Evolutionary conservation across 495 filamentous ascomycete species (phyloP).

Genomic region (Hypoxylon cercidicola): DNA sequence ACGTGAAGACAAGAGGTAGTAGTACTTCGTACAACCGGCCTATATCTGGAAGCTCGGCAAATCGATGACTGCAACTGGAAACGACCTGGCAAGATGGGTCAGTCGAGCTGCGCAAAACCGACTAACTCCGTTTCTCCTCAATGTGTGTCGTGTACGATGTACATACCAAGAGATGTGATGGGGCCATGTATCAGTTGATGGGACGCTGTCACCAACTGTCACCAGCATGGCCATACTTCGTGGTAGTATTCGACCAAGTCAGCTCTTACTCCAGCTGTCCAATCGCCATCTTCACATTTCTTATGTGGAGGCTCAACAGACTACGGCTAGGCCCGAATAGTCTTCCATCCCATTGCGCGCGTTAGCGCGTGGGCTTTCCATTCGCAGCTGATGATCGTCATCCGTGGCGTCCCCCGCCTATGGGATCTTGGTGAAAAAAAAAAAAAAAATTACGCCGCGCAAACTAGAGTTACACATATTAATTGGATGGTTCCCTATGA

Average conservation of each 20-base stretch:
- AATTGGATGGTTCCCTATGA: background rate
- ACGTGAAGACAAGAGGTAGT: slow-evolving; percentile 33
- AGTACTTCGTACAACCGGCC: slow-evolving; percentile 28
- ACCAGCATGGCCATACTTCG: slow-evolving; percentile 13
- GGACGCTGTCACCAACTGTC: slow-evolving; percentile 15
- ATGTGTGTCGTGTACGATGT: background rate
- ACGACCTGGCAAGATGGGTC: slow-evolving; percentile 11
- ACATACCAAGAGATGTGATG: slow-evolving; percentile 10
- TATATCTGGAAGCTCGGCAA: slow-evolving; percentile 35
- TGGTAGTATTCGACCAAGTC: slow-evolving; percentile 27
- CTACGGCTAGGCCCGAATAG: slow-evolving; percentile 35
- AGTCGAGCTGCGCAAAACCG: slow-evolving; percentile 6
- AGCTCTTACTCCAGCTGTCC: slow-evolving; percentile 13
- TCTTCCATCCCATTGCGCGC: slow-evolving; percentile 36
- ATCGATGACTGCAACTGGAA: slow-evolving; percentile 15
- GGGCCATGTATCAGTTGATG: slow-evolving; percentile 1
- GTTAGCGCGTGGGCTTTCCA: slow-evolving; percentile 38
- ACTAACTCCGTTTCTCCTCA: slow-evolving; percentile 21
- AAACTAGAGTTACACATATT: background rate
- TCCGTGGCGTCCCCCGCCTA: slow-evolving; percentile 15
- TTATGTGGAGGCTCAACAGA: slow-evolving; percentile 41
- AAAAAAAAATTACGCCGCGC: background rate
- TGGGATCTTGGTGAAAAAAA: slow-evolving; percentile 10
- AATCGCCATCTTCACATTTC: slow-evolving; percentile 19
- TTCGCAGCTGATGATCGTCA: slow-evolving; percentile 26